Evolutionary conservation across 2,329 filamentous ascomycete species (phyloP), one percentile per base, ranked within the genome.

Genomic region (Magnaporthiopsis incrustans): DNA sequence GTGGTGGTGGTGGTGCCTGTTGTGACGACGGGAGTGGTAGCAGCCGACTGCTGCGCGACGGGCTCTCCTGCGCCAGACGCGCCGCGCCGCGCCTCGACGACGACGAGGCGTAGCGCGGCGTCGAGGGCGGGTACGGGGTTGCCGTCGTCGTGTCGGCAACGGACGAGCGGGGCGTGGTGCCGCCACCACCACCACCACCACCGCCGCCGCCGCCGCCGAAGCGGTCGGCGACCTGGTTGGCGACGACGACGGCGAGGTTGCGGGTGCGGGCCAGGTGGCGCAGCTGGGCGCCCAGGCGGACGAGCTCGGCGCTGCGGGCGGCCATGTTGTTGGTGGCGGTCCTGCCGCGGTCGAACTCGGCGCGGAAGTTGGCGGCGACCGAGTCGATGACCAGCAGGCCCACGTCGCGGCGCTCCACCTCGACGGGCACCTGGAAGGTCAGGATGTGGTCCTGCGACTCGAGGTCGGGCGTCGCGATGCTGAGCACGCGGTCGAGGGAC

Each of bases 381-480:
- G 91, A 96, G 77, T 99, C 95, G 38, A 99, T 78, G 18, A 98
- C 83, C 1, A 99, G 77, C 1, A 99, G 83, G 2, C 94, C 92
- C 63, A 97, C 81, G 66, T 88, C 83, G 74, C 91, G 87, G 60
- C 90, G 85, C 68, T 84, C 79, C 26, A 97, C 86, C 33, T 92
- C 88, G 25, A 97, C 89, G 1, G 95, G 95, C 7, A 98, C 87
- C 75, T 99, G 95, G 76, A 91, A 98, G 68, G 87, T 88, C 32
- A 98, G 81, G 72, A 99, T 97, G 76, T 98, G 94, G 66, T 98
- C 94, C 76, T 99, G 95, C 0, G 90, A 89, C 76, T 98, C 95
- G 64, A 98, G 86, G 73, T 98, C 93, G 38, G 91, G 90, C 12
- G 91, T 92, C 61, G 89, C 87, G 68, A 95, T 90, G 73, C 89